Evolutionary conservation across 176 grass and related monocot genomes (phyloP).

Genomic region (Calamus simplicifolius): DNA sequence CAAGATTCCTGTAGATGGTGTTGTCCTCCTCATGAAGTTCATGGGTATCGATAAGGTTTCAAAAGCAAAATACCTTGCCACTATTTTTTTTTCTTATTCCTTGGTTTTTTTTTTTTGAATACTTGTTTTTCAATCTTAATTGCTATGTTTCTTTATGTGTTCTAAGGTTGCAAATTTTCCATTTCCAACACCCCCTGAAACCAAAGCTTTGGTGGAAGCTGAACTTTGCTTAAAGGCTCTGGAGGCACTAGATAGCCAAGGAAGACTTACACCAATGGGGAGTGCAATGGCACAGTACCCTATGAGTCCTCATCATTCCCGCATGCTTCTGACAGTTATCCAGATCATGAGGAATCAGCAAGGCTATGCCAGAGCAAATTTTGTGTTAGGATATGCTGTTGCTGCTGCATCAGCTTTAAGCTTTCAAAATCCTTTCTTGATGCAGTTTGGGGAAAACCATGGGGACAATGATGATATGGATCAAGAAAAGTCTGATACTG

Average conservation of each 20-base stretch:
- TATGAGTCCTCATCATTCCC: slow-evolving; percentile 85
- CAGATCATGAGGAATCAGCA: slow-evolving; percentile 53
- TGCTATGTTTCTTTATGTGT: slow-evolving; percentile 15
- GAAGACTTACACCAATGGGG: slow-evolving; percentile 63
- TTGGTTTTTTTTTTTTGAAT: slow-evolving; percentile 1
- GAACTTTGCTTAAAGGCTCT: slow-evolving; percentile 71
- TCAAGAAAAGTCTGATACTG: slow-evolving; percentile 17
- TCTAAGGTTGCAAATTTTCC: slow-evolving; percentile 88
- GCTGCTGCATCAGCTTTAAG: slow-evolving; percentile 82
- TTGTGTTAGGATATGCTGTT: slow-evolving; percentile 54
- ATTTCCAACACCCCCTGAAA: slow-evolving; percentile 72
- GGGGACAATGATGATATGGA: slow-evolving; percentile 23
- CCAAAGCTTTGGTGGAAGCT: slow-evolving; percentile 75
- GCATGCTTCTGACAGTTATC: slow-evolving; percentile 78
- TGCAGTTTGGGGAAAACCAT: slow-evolving; percentile 36
- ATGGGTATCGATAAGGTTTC: slow-evolving; percentile 83
- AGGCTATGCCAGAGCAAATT: slow-evolving; percentile 44
- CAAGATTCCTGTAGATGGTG: slow-evolving; percentile 83
- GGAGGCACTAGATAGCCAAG: slow-evolving; percentile 59
- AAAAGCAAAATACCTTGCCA: neutral
- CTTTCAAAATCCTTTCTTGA: slow-evolving; percentile 78
- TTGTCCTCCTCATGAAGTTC: slow-evolving; percentile 90
- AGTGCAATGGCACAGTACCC: slow-evolving; percentile 85
- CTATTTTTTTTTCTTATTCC: slow-evolving; percentile 13
- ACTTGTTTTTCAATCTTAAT: slow-evolving; percentile 5